phyloP scores from a whole-genome alignment of 1,139 yeast genomes.

The Sugiyamaella novakii region DNA sequence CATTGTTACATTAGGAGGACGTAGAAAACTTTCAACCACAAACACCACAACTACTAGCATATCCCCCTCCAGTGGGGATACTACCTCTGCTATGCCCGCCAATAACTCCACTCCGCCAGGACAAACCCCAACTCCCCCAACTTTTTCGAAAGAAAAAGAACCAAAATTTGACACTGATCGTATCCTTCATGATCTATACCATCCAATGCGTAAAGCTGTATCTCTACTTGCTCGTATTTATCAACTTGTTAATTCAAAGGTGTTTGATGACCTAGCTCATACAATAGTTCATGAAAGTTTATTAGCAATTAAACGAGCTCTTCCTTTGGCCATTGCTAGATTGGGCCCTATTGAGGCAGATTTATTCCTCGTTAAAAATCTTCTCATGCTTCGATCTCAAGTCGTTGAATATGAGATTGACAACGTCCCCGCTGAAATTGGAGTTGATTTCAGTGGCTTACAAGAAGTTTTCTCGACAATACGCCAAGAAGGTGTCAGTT shows the following conservation, averaged over 20 bases:
- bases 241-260: slow-evolving; percentile 68
- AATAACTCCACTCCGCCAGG: neutral
- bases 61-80: neutral
- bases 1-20: slow-evolving; percentile 54
- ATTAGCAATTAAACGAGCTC: slow-evolving; percentile 57
- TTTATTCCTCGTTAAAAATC: slow-evolving; percentile 69
- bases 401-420: slow-evolving; percentile 81
- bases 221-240: slow-evolving; percentile 75
- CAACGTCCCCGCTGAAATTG: slow-evolving; percentile 66
- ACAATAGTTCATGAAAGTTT: slow-evolving; percentile 81
- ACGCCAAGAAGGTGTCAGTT: slow-evolving; percentile 37
- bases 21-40: slow-evolving; percentile 30
- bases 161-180: slow-evolving; percentile 35
- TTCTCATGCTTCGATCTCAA: slow-evolving; percentile 69
- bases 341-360: slow-evolving; percentile 58
- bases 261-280: slow-evolving; percentile 89
- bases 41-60: neutral
- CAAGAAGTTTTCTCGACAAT: slow-evolving; percentile 58
- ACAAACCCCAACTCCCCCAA: slow-evolving; percentile 1
- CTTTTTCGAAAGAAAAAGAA: slow-evolving; percentile 6
- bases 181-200: slow-evolving; percentile 59
- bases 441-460: slow-evolving; percentile 72
- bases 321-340: slow-evolving; percentile 45
- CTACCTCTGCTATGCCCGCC: neutral
- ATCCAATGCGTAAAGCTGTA: slow-evolving; percentile 73